Percentiles rank a stretch among this genome's conserved stretches.
Evolutionary conservation across 202 grass and related monocot species (phyloP).

Genomic region (Eragrostis tef): DNA sequence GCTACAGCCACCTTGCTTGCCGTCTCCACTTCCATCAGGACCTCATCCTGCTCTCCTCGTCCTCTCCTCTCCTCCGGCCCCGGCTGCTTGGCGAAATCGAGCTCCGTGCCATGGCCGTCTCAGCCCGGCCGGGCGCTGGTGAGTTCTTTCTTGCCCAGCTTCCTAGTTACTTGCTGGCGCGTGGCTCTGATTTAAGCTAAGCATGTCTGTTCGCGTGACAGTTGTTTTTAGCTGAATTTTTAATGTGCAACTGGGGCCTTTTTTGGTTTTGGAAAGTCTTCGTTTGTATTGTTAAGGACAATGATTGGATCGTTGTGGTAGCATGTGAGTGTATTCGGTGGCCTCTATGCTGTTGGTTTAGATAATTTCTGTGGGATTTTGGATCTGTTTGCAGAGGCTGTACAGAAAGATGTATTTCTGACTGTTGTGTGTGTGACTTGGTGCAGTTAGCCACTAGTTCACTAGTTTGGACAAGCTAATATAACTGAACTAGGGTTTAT

Average conservation of each 20-base stretch:
- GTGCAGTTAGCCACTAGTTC: neutral
- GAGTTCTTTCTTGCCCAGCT: slow-evolving; percentile 21
- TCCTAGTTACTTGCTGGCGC: neutral
- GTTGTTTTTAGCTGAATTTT: slow-evolving; percentile 8
- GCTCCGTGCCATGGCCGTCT: slow-evolving; percentile 35
- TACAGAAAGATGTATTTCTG: slow-evolving; percentile 5
- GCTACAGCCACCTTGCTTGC: slow-evolving; percentile 13
- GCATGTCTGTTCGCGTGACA: neutral
- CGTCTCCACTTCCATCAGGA: neutral
- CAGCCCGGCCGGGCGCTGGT: neutral
- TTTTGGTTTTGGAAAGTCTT: neutral
- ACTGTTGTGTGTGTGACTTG: neutral
- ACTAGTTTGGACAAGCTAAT: neutral
- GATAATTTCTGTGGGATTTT: neutral
- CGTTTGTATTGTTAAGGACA: slow-evolving; percentile 15
- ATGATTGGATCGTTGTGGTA: neutral
- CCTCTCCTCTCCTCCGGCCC: neutral
- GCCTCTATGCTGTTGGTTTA: neutral
- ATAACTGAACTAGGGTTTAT: neutral
- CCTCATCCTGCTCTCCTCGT: slow-evolving; percentile 11
- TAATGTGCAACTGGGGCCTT: neutral
- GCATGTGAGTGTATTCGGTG: neutral
- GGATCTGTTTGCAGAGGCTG: slow-evolving; percentile 38
- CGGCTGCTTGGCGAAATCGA: neutral
- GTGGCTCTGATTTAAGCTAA: neutral